These are phyloP conservation scores for Oryza australiensis DNA, from an alignment of 176 grass and related monocot genomes.

Conservation along the genomic window DNA sequence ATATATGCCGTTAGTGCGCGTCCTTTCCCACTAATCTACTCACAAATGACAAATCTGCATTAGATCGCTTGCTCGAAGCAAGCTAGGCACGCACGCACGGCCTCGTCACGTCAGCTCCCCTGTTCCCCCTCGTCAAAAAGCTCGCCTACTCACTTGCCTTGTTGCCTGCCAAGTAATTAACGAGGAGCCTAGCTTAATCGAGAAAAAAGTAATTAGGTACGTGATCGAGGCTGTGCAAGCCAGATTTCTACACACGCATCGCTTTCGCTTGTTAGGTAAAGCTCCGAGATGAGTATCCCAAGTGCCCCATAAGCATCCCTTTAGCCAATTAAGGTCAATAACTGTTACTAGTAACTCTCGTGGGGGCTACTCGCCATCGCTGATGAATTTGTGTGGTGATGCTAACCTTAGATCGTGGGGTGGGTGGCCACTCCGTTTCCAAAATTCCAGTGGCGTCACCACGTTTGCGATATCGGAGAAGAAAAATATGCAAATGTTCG, in stretches of 20 bases:
- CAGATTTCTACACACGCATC: neutral
- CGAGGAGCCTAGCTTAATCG: neutral
- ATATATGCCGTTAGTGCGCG: neutral
- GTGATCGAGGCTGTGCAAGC: neutral
- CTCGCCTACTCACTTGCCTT: neutral
- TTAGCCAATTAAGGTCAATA: neutral
- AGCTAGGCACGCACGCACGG: neutral
- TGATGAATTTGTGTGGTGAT: neutral
- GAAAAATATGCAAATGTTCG: neutral
- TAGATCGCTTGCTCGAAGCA: neutral
- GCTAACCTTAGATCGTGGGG: neutral
- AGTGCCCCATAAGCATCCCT: neutral
- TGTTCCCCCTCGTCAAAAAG: conserved; percentile 38
- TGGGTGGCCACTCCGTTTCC: neutral
- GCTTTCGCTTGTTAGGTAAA: conserved; percentile 29
- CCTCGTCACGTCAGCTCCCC: neutral
- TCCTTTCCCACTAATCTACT: neutral
- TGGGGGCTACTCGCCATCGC: neutral
- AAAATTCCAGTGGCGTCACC: neutral
- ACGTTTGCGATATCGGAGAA: neutral
- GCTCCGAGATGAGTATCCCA: neutral
- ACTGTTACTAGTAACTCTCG: neutral
- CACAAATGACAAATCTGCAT: neutral
- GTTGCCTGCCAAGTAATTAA: neutral
- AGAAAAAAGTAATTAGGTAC: neutral